Conservation (phyloP, 2,329 filamentous ascomycete species). For the Trematosphaeria pertusa region DNA sequence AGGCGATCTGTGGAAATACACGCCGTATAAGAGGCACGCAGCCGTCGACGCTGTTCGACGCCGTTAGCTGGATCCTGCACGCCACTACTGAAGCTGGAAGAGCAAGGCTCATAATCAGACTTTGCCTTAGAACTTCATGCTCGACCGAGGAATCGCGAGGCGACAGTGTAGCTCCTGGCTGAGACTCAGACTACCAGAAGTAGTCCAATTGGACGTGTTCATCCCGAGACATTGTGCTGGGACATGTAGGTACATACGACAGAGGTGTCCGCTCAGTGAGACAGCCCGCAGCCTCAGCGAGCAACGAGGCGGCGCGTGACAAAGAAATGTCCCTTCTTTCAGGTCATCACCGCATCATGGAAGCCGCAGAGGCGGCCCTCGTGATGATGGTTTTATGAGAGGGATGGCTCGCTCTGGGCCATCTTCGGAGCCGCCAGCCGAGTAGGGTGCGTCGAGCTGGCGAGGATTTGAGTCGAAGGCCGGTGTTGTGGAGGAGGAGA, state of each 20-base stretch:
- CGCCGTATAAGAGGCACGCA: no score
- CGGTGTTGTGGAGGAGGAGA: slow-evolving; percentile 52
- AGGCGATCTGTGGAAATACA: no score
- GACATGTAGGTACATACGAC: slow-evolving; percentile 25
- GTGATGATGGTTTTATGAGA: slow-evolving; percentile 85
- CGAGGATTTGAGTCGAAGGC: slow-evolving; percentile 80
- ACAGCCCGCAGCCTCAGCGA: slow-evolving; percentile 16
- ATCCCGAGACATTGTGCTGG: slow-evolving; percentile 31
- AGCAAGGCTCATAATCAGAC: slow-evolving; percentile 37
- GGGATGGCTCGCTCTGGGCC: slow-evolving; percentile 72
- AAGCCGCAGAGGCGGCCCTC: slow-evolving; percentile 68
- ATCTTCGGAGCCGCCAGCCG: slow-evolving; percentile 74
- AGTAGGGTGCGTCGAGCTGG: slow-evolving; percentile 64
- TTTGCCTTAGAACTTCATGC: slow-evolving; percentile 45
- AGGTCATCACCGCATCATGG: slow-evolving; percentile 75
- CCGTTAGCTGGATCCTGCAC: no score
- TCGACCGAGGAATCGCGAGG: slow-evolving; percentile 43
- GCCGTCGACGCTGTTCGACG: no score
- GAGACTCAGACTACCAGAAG: slow-evolving; percentile 50
- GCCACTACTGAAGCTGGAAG: no score
- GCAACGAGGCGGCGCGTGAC: slow-evolving; percentile 36
- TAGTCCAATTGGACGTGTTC: slow-evolving; percentile 39
- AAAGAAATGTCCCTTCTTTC: slow-evolving; percentile 64
- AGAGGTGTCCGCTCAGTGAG: slow-evolving; percentile 7
- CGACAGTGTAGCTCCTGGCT: slow-evolving; percentile 44